Conservation (phyloP, 371 early-diverging fungal species). For the Parasitella parasitica region DNA sequence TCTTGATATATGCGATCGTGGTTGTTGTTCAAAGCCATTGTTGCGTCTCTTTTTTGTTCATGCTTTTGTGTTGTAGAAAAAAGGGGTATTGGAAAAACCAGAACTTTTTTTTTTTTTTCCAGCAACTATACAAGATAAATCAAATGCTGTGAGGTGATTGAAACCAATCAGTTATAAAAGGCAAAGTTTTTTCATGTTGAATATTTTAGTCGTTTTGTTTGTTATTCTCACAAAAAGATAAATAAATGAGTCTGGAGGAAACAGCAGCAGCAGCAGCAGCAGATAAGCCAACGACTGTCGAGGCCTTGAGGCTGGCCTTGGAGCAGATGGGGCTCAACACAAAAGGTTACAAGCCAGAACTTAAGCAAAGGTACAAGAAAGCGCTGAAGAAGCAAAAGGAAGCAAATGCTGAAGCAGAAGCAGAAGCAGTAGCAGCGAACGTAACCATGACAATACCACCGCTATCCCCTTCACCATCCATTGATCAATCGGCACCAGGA, state of each 20-base stretch:
- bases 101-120: no score
- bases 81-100: no score
- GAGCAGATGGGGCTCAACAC: constrained; percentile 46
- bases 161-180: not conserved
- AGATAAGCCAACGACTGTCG: constrained; percentile 31
- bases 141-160: not conserved
- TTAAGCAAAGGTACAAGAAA: constrained; percentile 55
- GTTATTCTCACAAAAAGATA: not conserved
- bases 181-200: not conserved
- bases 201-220: not conserved
- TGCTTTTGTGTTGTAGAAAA: not conserved
- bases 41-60: not conserved
- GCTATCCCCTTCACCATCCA: no score
- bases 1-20: constrained; percentile 2
- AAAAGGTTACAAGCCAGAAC: constrained; percentile 47
- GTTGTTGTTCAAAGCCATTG: not conserved
- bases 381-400: constrained; percentile 37
- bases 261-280: not conserved
- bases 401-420: not conserved
- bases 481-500: not conserved
- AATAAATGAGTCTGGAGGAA: not conserved
- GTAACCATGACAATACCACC: no score
- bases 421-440: not conserved
- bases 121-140: no score
- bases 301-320: constrained; percentile 47